A percentile compares a stretch with the other conserved stretches of the same genome.
Conservation (phyloP, 2,329 filamentous ascomycete species). For the Onygena corvina region DNA sequence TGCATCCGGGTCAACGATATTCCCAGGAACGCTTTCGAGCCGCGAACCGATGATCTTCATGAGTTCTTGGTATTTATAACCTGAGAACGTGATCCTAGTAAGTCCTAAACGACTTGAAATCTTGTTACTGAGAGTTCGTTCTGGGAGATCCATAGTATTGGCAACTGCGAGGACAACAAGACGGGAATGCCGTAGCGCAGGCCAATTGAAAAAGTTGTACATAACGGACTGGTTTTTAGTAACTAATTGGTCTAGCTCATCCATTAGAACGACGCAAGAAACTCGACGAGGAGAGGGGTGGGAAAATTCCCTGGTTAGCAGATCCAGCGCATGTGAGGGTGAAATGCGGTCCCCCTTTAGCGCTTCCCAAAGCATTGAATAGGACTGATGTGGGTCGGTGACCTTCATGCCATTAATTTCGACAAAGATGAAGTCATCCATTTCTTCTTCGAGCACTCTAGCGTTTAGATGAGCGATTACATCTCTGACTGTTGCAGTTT, state of each 20-base stretch:
- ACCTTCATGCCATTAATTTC: constrained; percentile 99
- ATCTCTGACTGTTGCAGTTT: constrained; percentile 93
- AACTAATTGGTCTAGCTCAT: constrained; percentile 93
- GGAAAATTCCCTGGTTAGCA: constrained; percentile 84
- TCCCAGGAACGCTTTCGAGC: constrained; percentile 71
- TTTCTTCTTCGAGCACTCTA: constrained; percentile 76
- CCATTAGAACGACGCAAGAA: constrained; percentile 95
- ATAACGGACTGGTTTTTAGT: constrained; percentile 99
- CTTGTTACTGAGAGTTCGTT: constrained; percentile 93
- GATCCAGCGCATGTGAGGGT: constrained; percentile 77
- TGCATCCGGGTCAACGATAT: constrained; percentile 84
- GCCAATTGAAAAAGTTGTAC: constrained; percentile 99
- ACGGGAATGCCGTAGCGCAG: constrained; percentile 75
- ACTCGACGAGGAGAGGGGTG: constrained; percentile 81
- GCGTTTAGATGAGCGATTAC: constrained; percentile 80
- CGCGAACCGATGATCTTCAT: constrained; percentile 97
- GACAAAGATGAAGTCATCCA: constrained; percentile 97
- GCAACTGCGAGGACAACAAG: constrained; percentile 94
- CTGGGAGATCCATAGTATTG: constrained; percentile 97
- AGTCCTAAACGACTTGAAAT: constrained; percentile 85
- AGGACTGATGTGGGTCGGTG: constrained; percentile 92
- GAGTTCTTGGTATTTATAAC: constrained; percentile 92
- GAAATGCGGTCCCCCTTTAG: constrained; percentile 86
- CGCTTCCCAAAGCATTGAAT: constrained; percentile 90
- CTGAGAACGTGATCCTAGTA: constrained; percentile 90